phyloP scores from a whole-genome alignment of 140 eudicot species.

The Anethum foeniculum region DNA sequence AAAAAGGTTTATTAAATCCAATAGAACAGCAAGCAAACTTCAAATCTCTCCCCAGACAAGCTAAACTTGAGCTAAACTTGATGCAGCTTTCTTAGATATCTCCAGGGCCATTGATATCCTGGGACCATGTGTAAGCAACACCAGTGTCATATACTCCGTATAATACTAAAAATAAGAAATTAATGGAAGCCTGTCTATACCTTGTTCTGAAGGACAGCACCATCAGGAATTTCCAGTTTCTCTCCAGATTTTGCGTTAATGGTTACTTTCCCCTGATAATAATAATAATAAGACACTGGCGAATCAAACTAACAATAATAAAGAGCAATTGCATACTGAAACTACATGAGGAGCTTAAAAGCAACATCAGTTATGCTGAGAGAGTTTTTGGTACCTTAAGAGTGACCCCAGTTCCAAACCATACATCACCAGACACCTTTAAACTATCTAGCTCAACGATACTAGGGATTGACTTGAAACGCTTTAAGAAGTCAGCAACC shows the following conservation, averaged over 20 bases:
- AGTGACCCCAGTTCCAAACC: conserved; percentile 57
- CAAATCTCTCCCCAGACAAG: neutral
- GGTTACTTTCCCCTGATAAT: conserved; percentile 64
- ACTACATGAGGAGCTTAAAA: neutral
- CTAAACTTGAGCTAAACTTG: neutral
- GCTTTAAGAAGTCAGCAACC: conserved; percentile 63
- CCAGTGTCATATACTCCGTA: neutral
- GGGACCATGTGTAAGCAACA: conserved; percentile 7
- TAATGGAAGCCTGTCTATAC: conserved; percentile 19
- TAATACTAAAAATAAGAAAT: neutral
- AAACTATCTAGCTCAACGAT: conserved; percentile 63
- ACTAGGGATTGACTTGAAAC: conserved; percentile 85
- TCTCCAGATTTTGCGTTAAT: conserved; percentile 61
- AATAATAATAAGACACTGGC: neutral
- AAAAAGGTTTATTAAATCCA: neutral
- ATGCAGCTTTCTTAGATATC: conserved; percentile 26
- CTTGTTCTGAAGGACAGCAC: conserved; percentile 61
- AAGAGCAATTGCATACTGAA: neutral
- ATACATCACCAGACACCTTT: conserved; percentile 82
- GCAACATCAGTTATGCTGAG: neutral
- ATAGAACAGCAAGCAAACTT: neutral
- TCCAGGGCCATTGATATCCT: conserved; percentile 44
- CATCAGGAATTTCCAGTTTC: conserved; percentile 76
- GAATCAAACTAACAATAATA: neutral
- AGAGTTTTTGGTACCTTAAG: conserved; percentile 56